phyloP scores from a whole-genome alignment of 1,139 yeast species.

The Candida sojae region DNA sequence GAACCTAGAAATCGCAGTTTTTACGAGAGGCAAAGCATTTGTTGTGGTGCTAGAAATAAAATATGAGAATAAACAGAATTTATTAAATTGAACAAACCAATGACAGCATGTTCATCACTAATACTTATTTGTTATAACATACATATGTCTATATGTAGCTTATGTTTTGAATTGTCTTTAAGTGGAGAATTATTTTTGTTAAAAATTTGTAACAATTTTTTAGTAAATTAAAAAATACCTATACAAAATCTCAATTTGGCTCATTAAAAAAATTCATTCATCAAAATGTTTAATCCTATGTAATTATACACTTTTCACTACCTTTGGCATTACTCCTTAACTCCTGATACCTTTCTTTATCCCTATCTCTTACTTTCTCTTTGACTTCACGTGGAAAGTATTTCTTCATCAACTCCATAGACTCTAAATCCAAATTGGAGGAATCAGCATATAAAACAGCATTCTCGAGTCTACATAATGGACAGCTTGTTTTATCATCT shows the following conservation, averaged over 20 bases:
- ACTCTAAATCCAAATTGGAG: conserved; percentile 55
- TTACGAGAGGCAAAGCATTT: no score
- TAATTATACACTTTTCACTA: conserved; percentile 30
- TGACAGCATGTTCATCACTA: no score
- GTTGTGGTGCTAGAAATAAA: neutral
- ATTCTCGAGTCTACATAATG: conserved; percentile 57
- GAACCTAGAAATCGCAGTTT: conserved; percentile 19
- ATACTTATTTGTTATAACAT: no score
- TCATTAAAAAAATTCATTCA: neutral
- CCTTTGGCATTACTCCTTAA: conserved; percentile 17
- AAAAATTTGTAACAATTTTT: no score
- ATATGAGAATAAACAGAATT: neutral
- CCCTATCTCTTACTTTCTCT: conserved; percentile 59
- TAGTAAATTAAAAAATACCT: neutral
- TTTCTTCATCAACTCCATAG: conserved; percentile 53
- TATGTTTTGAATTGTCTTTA: no score
- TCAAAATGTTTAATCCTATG: conserved; percentile 9
- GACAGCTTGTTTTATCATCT: conserved; percentile 59
- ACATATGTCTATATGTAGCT: no score
- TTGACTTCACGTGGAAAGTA: conserved; percentile 71
- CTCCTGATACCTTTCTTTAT: conserved; percentile 50
- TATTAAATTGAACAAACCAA: no score
- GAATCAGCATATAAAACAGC: conserved; percentile 63
- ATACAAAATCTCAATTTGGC: neutral
- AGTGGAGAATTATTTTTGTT: no score